Base-by-base conservation (phyloP, 768 basidiomycete species). In the Pleurotus citrinopileatus region DNA sequence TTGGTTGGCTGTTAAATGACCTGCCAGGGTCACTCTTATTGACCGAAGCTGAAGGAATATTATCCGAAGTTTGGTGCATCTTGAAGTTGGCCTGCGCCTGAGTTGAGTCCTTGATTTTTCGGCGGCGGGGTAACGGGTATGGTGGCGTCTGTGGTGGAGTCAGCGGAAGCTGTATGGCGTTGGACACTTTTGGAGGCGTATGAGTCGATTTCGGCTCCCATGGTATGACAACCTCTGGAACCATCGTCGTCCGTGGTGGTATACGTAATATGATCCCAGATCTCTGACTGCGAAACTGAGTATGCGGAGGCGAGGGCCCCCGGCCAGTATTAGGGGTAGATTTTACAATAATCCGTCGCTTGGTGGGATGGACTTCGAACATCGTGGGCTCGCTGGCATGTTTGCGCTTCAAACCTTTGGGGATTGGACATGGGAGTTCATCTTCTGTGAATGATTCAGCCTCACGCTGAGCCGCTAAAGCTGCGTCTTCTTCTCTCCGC, bases 401-500 rank as follows among this genome's bases (percentile, higher is more conserved):
- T 19, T 37, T 51, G 19, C 46, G 29, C 22, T 57, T 57, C 19
- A 27, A 34, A 25, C 53, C 19, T 27, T 37, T 52, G 10, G 55
- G 28, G 32, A n/a, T 15, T 28, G 32, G 29, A 22, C 45, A 17
- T 27, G 22, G 12, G 10, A 13, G 13, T 28, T 10, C 5, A 13
- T 45, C 25, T 22, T 43, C 10, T 19, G 32, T 43, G 36, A n/a
- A n/a, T n/a, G n/a, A n/a, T n/a, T n/a, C n/a, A 4, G 37, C 23
- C 17, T 56, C 56, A 25, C 53, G 42, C 32, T 46, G 57, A 17
- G 55, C 61, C 26, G 55, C 53, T 20, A 63, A 56, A 1, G 60
- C 61, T 17, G 63, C 63, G 27, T 80, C 79, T 59, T 80, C 79
- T 54, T 85, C 81, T 45, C 79, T 76, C 60, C 74, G 78, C 65